These are phyloP conservation scores for Sclerotinia sclerotiorum DNA, from an alignment of 2,329 filamentous ascomycete genomes.

Conservation along the genomic window DNA sequence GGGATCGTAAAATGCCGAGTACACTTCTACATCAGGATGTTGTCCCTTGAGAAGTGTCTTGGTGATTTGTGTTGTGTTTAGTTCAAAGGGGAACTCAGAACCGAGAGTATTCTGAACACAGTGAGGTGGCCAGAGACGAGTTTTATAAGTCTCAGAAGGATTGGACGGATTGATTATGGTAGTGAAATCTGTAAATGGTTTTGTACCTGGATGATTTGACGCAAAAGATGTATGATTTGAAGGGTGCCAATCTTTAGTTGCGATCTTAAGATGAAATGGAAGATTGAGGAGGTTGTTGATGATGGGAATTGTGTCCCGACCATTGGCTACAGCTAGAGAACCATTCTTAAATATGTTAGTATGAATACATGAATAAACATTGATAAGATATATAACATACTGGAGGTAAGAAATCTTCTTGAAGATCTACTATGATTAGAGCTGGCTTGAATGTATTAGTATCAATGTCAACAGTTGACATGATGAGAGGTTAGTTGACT, in stretches of 20 bases:
- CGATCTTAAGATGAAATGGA: conserved; percentile 72
- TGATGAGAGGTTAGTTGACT: conserved; percentile 9
- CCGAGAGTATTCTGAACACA: conserved; percentile 77
- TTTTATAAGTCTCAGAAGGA: conserved; percentile 60
- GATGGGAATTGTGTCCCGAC: conserved; percentile 64
- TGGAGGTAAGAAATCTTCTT: conserved; percentile 93
- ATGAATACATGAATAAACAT: conserved; percentile 2
- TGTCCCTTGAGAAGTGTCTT: conserved; percentile 74
- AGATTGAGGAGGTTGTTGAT: conserved; percentile 74
- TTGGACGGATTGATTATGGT: conserved; percentile 68
- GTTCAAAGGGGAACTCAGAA: conserved; percentile 69
- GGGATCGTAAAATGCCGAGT: conserved; percentile 84
- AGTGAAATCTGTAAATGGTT: conserved; percentile 65
- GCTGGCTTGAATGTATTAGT: conserved; percentile 49
- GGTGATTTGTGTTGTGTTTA: conserved; percentile 62
- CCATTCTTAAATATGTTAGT: conserved; percentile 59
- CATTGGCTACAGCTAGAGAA: conserved; percentile 76
- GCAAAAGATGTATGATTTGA: conserved; percentile 84
- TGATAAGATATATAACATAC: conserved; percentile 52
- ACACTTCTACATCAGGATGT: conserved; percentile 80
- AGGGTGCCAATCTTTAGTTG: conserved; percentile 94
- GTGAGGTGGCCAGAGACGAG: conserved; percentile 84
- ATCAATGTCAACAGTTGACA: background rate
- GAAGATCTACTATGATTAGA: conserved; percentile 80
- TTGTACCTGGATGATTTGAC: conserved; percentile 67